Base-by-base conservation (phyloP, 2,329 filamentous ascomycete genomes). In the Paecilomyces sp. region DNA sequence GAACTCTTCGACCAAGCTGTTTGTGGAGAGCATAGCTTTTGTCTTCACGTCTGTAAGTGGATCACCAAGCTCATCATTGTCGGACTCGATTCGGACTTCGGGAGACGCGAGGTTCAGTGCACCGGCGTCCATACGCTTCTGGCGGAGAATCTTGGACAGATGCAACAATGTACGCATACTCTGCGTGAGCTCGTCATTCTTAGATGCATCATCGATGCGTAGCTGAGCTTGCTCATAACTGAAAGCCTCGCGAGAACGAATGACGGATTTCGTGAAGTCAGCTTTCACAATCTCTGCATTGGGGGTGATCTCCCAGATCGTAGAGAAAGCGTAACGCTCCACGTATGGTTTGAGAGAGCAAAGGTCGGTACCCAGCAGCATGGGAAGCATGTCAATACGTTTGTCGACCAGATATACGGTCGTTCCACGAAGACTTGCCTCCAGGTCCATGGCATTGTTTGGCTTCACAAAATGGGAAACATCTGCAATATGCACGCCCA, bases 401-500 rank as follows among this genome's bases (percentile, higher is more conserved):
- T 99, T 99, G 76, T 99, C 94, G 2, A 99, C 94, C 15, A 99
- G 81, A 73, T 99, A 99, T 30, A 99, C 94, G 0, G 93, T 97
- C 3, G 94, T 97, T 63, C 94, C 94, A 68, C 94, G 88, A 70
- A 96, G 86, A 70, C 91, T 94, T 2, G 94, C 94, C 77, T 99
- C 94, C 55, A 87, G 85, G 72, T 99, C 95, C 94, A 99, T 99
- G 58, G 94, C 89, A 70, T 93, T 99, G 74, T 90, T 92, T 28
- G 95, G 92, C 76, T 94, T 96, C 69, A 99, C 94, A 71, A 99
- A 99, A 77, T 99, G 90, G 9, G 94, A 97, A n/a, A 99, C 94
- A 74, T 99, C 94, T 30, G 94, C 95, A 75, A 99, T 99, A 75
- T 99, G 95, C 15, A 99, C 94, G 64, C 94, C 94, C 9, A 99